Base-by-base conservation (phyloP, 2,329 filamentous ascomycete genomes). In the Apiospora rasikravindrae region DNA sequence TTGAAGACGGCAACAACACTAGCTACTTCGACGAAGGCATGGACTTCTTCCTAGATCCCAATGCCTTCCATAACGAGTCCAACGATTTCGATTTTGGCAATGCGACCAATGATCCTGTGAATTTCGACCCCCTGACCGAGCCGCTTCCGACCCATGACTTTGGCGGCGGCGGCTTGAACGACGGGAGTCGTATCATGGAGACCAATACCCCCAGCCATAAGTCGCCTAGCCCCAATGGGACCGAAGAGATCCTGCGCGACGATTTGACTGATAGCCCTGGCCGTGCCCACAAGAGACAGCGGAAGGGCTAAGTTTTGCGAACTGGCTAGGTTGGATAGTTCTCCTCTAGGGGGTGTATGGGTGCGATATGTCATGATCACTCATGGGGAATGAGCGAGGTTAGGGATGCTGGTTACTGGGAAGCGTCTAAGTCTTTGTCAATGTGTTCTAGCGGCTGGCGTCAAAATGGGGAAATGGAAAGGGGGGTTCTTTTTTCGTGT, bases 241-340 rank as follows among this genome's bases (percentile, higher is more conserved):
- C 86, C 0, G 87, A 89, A 75, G 87, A 89, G 77, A 86, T 88
- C 26, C 76, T 77, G 22, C 81, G 85, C 14, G 81, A 85, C 11
- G 86, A 87, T 29, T 69, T 86, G 24, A 80, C 77, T 45, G 79
- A 79, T 19, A 81, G 77, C 67, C 79, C 79, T 2, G 76, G 72
- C 33, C 80, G 79, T 45, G 76, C 78, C 37, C 53, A 76, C 4
- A 82, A 82, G 73, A 77, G 80, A 64, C 80, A 81, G 67, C 76
- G 81, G 19, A 79, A 79, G 71, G 74, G 72, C 26, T 82, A 76
- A 71, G 14, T 44, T n/a, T 16, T 29, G 42, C 22, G 37, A 13
- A 44, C 22, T 61, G 26, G 57, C 11, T 4, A 16, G 10, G n/a
- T 45, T 64, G 57, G 57, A 37, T 13, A 40, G 10, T 40, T 7